A percentile compares a stretch with the other conserved stretches of the same genome.
Evolutionary conservation across 2,329 filamentous ascomycete genomes (phyloP).

Genomic region (Penicillium hesseltinei): DNA sequence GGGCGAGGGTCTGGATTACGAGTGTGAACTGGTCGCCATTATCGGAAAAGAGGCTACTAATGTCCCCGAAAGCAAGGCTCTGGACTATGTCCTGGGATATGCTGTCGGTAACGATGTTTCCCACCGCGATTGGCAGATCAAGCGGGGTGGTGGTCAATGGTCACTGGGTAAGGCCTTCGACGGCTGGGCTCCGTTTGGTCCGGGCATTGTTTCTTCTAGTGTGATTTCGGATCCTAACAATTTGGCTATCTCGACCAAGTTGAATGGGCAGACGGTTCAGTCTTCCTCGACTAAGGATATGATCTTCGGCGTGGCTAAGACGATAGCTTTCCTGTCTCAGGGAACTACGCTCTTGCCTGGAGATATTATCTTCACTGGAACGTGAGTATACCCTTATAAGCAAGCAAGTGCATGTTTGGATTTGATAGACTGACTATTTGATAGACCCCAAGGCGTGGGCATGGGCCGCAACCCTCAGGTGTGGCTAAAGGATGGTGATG

Average conservation of each 20-base stretch:
- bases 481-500: slow-evolving; percentile 69
- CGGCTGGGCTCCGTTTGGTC: slow-evolving; percentile 71
- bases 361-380: slow-evolving; percentile 46
- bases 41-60: slow-evolving; percentile 67
- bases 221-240: slow-evolving; percentile 46
- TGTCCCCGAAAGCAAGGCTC: slow-evolving; percentile 62
- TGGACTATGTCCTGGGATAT: slow-evolving; percentile 74
- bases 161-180: slow-evolving; percentile 71
- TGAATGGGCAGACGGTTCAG: slow-evolving; percentile 53
- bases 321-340: slow-evolving; percentile 49
- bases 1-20: slow-evolving; percentile 68
- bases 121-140: slow-evolving; percentile 73
- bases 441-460: slow-evolving; percentile 65
- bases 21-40: slow-evolving; percentile 73
- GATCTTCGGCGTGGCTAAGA: slow-evolving; percentile 48
- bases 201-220: slow-evolving; percentile 62
- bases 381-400: slow-evolving; percentile 34
- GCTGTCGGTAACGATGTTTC: slow-evolving; percentile 76
- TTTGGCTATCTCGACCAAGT: slow-evolving; percentile 45
- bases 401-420: not conserved
- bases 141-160: slow-evolving; percentile 68
- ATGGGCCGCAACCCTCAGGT: slow-evolving; percentile 66
- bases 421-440: slow-evolving; percentile 52
- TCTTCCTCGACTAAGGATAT: slow-evolving; percentile 50
- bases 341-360: slow-evolving; percentile 43